Base-by-base conservation (phyloP, 2,329 filamentous ascomycete species). In the Fusarium humuli region DNA sequence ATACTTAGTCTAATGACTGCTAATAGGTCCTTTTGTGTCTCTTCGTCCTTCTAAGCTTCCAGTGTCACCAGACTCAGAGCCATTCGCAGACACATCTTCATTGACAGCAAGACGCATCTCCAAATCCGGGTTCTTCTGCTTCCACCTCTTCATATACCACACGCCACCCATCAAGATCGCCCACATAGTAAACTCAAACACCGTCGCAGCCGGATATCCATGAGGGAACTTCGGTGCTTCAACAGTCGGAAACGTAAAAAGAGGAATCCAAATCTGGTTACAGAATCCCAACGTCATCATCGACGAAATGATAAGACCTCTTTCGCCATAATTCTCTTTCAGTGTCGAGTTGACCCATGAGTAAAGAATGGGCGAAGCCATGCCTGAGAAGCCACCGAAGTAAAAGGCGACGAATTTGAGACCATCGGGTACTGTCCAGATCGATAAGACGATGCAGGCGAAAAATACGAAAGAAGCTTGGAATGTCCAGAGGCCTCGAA, bases 211-310 rank as follows among this genome's bases (percentile, higher is more conserved):
- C 0, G 59, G 45, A 18, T 61, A 61, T 11, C 59, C 59, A 4
- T 61, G 18, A 0, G 34, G 29, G 3, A 61, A 61, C 1, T 3
- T 0, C 0, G 59, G 59, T 4, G 59, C 59, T 11, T 61, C 45
- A 1, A 61, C 37, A 0, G 59, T 61, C 6, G 59, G 59, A 8
- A 61, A 61, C 0, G 56, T 61, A 13, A 61, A 61, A 0, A 61
- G 56, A 0, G 59, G 59, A 2, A 61, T 61, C 59, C 59, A 61
- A 2, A 61, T 61, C 23, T 61, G 59, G 1, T 61, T 61, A 6
- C 56, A 61, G 3, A 61, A 61, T 6, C 59, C 59, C 2, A 61
- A 14, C 0, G 59, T 61, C 59, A 61, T 61, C 56, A 61, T 61
- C 0, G 59, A 61, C 1, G 59, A 61, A 3, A 61, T 61, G 0